Conservation (phyloP, 495 filamentous ascomycete species). For the Penicillium pancosmium region DNA sequence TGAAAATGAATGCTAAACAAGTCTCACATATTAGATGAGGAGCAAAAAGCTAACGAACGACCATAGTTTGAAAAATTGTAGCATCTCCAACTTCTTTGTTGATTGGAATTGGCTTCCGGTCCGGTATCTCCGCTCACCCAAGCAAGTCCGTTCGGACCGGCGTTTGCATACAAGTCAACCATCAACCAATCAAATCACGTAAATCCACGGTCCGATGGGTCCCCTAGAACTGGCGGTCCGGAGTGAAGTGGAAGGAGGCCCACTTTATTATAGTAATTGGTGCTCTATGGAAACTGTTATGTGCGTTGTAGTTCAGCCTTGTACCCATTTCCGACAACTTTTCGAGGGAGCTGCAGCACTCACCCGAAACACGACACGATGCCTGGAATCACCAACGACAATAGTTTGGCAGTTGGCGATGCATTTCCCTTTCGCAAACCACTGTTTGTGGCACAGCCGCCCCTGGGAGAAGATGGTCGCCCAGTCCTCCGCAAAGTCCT, state of each 20-base stretch:
- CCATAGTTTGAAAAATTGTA: background rate
- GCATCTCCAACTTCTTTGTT: background rate
- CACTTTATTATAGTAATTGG: background rate
- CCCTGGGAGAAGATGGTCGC: conserved; percentile 12
- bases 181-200: background rate
- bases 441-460: conserved; percentile 21
- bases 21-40: background rate
- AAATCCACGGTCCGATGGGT: background rate
- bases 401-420: background rate
- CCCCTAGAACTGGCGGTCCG: background rate
- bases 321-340: background rate
- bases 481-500: conserved; percentile 26
- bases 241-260: background rate
- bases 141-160: background rate
- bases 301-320: background rate
- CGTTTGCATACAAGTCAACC: background rate
- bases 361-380: conserved; percentile 1
- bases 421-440: conserved; percentile 16
- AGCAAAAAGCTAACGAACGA: background rate
- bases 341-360: background rate
- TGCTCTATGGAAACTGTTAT: background rate
- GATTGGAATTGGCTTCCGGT: background rate
- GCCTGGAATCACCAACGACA: conserved; percentile 4
- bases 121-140: background rate
- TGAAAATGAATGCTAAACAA: background rate